phyloP scores from a whole-genome alignment of 2,329 filamentous ascomycete genomes.

The Aspergillus pseudonomiae region DNA sequence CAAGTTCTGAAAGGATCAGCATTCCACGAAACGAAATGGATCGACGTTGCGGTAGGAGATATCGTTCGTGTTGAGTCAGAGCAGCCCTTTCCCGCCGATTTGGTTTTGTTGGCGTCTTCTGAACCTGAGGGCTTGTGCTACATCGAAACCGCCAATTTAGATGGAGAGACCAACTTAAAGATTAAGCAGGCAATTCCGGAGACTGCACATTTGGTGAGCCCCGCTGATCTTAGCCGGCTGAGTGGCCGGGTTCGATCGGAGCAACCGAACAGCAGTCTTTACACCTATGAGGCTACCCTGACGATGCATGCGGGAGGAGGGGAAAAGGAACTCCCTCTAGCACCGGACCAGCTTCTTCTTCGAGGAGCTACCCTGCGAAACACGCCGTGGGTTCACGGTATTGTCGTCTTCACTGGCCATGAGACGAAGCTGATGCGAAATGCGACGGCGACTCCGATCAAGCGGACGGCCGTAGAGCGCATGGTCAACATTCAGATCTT shows the following conservation, averaged over 20 bases:
- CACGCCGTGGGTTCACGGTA: constrained; percentile 93
- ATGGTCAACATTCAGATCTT: constrained; percentile 94
- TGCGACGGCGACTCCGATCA: constrained; percentile 94
- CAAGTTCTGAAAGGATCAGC: constrained; percentile 78
- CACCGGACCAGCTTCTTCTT: constrained; percentile 89
- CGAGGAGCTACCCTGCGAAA: constrained; percentile 93
- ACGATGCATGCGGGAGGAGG: constrained; percentile 88
- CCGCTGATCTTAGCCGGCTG: constrained; percentile 80
- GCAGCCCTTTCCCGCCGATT: constrained; percentile 89
- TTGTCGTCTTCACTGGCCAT: constrained; percentile 96
- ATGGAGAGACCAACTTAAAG: constrained; percentile 97
- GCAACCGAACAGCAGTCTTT: constrained; percentile 96
- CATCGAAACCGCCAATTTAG: constrained; percentile 96
- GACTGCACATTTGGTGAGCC: constrained; percentile 83
- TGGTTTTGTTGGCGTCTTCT: constrained; percentile 89
- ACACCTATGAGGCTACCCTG: constrained; percentile 95
- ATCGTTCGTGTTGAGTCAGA: constrained; percentile 92
- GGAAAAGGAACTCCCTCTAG: constrained; percentile 87
- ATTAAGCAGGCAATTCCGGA: constrained; percentile 98
- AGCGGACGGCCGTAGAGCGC: constrained; percentile 91
- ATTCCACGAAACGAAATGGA: constrained; percentile 89
- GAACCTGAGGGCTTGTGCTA: constrained; percentile 98
- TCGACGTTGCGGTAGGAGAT: constrained; percentile 90
- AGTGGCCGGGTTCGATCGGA: constrained; percentile 89
- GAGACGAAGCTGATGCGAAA: constrained; percentile 99